Evolutionary conservation across 2,329 filamentous ascomycete species (phyloP).

Genomic region (Hypoxylon sp.): DNA sequence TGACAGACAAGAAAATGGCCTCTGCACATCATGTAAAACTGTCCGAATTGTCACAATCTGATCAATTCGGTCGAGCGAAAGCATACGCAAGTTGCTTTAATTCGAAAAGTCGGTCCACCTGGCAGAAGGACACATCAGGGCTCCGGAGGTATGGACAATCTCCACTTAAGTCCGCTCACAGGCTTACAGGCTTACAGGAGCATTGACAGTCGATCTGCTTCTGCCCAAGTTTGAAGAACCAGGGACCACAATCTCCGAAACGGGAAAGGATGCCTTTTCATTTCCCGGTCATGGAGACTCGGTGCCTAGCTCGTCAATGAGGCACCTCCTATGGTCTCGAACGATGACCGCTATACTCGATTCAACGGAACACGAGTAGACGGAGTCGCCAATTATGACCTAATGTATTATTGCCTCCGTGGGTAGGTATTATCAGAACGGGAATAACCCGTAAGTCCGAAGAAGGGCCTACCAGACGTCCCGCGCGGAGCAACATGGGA

Average conservation of each 20-base stretch:
- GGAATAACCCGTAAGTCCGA: neutral
- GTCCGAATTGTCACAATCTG: neutral
- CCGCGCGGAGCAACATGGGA: too few relatives aligned
- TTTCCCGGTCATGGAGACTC: neutral
- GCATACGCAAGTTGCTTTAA: neutral
- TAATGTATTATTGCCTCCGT: neutral
- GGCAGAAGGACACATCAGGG: too few relatives aligned
- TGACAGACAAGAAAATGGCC: neutral
- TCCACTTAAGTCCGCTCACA: neutral
- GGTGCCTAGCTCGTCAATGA: neutral
- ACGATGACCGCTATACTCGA: neutral
- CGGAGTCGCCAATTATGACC: neutral
- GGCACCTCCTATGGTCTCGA: neutral
- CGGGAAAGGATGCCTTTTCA: neutral
- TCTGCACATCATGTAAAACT: neutral
- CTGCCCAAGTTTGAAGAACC: neutral
- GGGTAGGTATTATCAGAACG: neutral
- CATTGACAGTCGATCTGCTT: neutral
- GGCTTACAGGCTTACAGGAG: neutral
- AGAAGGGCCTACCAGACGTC: neutral
- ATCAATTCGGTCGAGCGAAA: neutral
- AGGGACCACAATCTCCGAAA: neutral
- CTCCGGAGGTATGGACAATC: conserved; percentile 1
- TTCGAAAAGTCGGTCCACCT: neutral
- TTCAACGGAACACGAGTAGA: neutral